Evolutionary conservation across 1,284 basidiomycete species (phyloP), one percentile per base, ranked within the genome.

Genomic region (Phaffia rhodozyma): DNA sequence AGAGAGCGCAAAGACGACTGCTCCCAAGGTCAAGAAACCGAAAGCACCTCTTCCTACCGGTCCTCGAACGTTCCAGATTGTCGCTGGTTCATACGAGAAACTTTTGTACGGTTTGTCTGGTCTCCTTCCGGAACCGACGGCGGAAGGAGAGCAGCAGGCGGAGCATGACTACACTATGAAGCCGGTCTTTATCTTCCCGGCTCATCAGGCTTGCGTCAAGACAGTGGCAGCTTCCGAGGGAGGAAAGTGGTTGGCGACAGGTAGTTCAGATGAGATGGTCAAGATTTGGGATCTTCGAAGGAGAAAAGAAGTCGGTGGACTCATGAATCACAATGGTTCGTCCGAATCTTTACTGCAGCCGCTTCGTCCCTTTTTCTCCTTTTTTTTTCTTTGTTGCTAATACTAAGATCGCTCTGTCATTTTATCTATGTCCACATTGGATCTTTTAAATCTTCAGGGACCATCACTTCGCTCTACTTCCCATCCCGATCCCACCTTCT

Each of bases 231-330:
- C 87, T 0, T 88, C 86, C 0, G 89, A 91, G 1, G 76, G 81
- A 5, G 91, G 90, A 1, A 97, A 96, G 77, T 97, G 91, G 90
- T 81, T 97, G 20, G 93, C 91, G 4, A 93, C 89, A 0, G 94
- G 92, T 0, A 91, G 89, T 67, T 84, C 89, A 38, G 94, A 98
- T 74, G 94, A 97, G 77, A 88, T 92, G 62, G 80, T 97, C 72
- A 97, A 97, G 75, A 86, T 97, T n/a, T 97, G 94, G 94, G 92
- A 97, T 78, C 75, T 97, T 67, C 81, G 86, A 61, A 80, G 91
- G 72, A 78, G 85, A 71, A 93, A 93, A 74, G 94, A 97, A 75
- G 83, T 98, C 53, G 94, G 94, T 43, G 88, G 87, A 47, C 78
- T 98, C 61, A 87, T 89, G 79, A 91, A 96, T 66, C 92, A 96